These are phyloP conservation scores for Auriscalpium orientale DNA, from an alignment of 768 basidiomycete genomes.

Conservation along the genomic window DNA sequence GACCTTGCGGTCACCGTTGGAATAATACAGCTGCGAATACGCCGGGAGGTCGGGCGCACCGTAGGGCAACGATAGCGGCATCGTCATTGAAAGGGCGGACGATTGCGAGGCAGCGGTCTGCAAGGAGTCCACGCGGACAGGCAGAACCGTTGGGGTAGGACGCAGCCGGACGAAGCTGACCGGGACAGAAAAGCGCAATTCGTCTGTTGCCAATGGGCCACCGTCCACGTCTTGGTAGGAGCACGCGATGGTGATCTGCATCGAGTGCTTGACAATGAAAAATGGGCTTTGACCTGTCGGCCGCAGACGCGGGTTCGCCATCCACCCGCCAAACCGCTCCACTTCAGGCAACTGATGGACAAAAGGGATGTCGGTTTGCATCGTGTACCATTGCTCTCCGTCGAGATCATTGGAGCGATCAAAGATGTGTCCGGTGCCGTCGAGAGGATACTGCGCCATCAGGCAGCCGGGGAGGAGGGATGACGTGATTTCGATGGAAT, in stretches of 20 bases:
- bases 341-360: conserved; percentile 18
- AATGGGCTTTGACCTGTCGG: conserved; percentile 3
- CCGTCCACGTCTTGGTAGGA: conserved; percentile 3
- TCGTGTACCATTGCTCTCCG: conserved; percentile 44
- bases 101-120: conserved; percentile 9
- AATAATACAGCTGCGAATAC: conserved; percentile 72
- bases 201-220: conserved; percentile 12
- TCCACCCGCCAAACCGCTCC: conserved; percentile 2
- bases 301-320: conserved; percentile 7
- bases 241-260: conserved; percentile 7
- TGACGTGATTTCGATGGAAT: conserved; percentile 33
- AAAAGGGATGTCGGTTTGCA: conserved; percentile 51
- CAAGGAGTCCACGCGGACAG: conserved; percentile 14
- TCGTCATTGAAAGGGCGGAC: neutral
- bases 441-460: conserved; percentile 40
- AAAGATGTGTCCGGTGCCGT: conserved; percentile 45
- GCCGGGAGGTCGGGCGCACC: conserved; percentile 44
- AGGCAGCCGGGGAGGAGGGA: conserved; percentile 42
- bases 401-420: conserved; percentile 25
- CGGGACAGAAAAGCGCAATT: conserved; percentile 37
- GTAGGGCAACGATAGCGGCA: conserved; percentile 11
- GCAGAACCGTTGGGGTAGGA: conserved; percentile 19
- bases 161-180: conserved; percentile 41
- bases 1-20: conserved; percentile 65
- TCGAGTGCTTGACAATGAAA: conserved; percentile 18